A percentile compares a stretch with the other conserved stretches of the same genome.
Evolutionary conservation across 2,329 filamentous ascomycete species (phyloP).

Genomic region (Ambrosiella xylebori): DNA sequence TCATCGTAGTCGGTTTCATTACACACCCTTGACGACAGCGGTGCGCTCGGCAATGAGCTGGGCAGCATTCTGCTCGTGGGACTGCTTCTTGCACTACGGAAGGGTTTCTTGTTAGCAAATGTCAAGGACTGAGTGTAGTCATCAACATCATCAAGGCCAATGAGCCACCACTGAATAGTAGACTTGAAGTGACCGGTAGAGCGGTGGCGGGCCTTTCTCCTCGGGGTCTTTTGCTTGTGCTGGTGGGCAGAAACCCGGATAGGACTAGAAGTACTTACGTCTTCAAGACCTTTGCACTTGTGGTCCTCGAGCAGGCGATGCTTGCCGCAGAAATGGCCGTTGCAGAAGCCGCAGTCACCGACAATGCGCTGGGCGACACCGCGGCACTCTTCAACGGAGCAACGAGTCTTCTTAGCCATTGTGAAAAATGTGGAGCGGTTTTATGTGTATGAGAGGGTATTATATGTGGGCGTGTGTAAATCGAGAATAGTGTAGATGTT

Average conservation of each 20-base stretch:
- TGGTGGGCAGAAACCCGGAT: neutral
- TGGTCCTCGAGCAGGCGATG: conserved; percentile 89
- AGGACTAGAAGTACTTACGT: conserved; percentile 35
- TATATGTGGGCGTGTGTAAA: too few relatives aligned
- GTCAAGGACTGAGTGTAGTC: conserved; percentile 19
- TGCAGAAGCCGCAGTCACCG: conserved; percentile 90
- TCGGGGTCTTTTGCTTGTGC: neutral
- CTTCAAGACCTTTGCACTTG: conserved; percentile 80
- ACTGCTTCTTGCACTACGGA: conserved; percentile 82
- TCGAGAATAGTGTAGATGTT: too few relatives aligned
- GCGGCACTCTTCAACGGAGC: conserved; percentile 78
- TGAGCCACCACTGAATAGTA: conserved; percentile 21
- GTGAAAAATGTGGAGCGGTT: conserved; percentile 13
- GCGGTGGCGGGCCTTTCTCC: neutral
- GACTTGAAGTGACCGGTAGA: neutral
- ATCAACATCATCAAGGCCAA: conserved; percentile 22
- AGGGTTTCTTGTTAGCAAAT: neutral
- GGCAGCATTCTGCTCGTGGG: conserved; percentile 81
- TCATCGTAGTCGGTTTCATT: conserved; percentile 19
- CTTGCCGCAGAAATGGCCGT: conserved; percentile 85
- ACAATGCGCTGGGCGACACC: conserved; percentile 81
- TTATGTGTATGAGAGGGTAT: neutral
- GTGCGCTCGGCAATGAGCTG: conserved; percentile 88
- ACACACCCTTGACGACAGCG: conserved; percentile 83
- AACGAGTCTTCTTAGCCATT: conserved; percentile 66